Evolutionary conservation across 129 eudicot species (phyloP), one percentile per base, ranked within the genome.

Genomic region (Flaveria robusta): DNA sequence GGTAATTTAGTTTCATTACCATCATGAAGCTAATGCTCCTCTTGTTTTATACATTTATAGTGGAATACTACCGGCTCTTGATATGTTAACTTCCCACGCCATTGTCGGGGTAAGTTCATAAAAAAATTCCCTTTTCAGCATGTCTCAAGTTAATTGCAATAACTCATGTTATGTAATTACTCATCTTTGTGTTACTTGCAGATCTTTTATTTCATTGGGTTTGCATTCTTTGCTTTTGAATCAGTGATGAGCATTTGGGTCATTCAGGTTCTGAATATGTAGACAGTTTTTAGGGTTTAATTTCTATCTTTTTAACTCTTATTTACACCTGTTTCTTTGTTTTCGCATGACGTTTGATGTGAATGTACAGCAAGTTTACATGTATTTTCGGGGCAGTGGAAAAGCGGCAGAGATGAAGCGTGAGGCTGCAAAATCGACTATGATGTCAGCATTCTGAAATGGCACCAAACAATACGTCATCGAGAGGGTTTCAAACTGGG

Each of bases 221-320:
- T 91, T 74, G 91, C 82, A 72, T 76, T 87, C 24, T 94, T 94
- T 70, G 81, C 81, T 75, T 43, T 94, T 70, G 99, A 94, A 81
- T 82, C 96, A 43, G 24, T 87, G 77, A 83, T 94, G 70, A 91
- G 99, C 90, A 77, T 94, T 75, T 94, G 99, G 99, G 97, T 94
- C 58, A 91, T 91, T 74, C 96, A 94, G 99, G 99, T 93, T n/a
- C 31, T 69, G 22, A 46, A 41, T 39, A n/a, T 62, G 45, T 12
- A 47, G 23, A 39, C 42, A 16, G 9, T 51, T 51, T 47, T 4
- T 63, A 9, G 69, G 19, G 0, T 6, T 12, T 20, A 54, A 43
- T 41, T 49, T 27, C 7, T 12, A 5, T 3, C 29, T 2, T 3
- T 27, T 2, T 34, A 5, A 1, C 10, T 54, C 9, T 6, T 59